Evolutionary conservation across 805 yeast species (phyloP), one percentile per base, ranked within the genome.

Genomic region (Yarrowia phangngaensis): DNA sequence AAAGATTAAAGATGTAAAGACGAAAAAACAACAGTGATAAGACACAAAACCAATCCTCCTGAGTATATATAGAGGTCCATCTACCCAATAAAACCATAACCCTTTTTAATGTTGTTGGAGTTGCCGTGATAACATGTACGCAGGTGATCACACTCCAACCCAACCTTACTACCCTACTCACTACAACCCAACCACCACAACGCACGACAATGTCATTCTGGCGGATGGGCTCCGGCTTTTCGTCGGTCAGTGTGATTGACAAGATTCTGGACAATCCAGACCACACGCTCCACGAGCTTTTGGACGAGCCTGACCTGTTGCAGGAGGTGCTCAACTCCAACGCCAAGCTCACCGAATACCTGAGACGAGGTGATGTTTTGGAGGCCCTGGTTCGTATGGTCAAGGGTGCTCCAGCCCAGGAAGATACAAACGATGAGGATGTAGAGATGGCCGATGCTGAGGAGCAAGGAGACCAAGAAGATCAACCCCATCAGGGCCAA

Each of bases 361-460:
- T 92, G 50, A 74, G 90, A 54, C 85, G 84, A 60, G 88, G 92
- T 12, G 84, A 80, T 47, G 78, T 86, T 12, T 64, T 90, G 52
- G 73, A 71, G 46, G 77, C 78, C 51, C 72, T 90, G 51, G 78
- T 90, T 22, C 27, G 40, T 24, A 32, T 58, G 23, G 55, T 54
- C 15, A 53, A 53, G 19, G 53, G 53, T 13, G 12, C 40, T 9
- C 45, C 40, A 5, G 57, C 17, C 15, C 20, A 38, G 0, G 22
- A 17, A 4, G 45, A 33, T 16, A 20, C n/a, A 11, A 30, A 36
- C 17, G 23, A 15, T 15, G 20, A 16, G 20, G n/a, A 40, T 16
- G 31, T 24, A 9, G 33, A 27, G 7, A 26, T 13, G 9, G 31
- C 46, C n/a, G 46, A 40, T 7, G 13, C 27, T n/a, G 23, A 16